These are phyloP conservation scores for Gossypium davidsonii DNA, from an alignment of 441 rosid genomes.

Conservation along the genomic window DNA sequence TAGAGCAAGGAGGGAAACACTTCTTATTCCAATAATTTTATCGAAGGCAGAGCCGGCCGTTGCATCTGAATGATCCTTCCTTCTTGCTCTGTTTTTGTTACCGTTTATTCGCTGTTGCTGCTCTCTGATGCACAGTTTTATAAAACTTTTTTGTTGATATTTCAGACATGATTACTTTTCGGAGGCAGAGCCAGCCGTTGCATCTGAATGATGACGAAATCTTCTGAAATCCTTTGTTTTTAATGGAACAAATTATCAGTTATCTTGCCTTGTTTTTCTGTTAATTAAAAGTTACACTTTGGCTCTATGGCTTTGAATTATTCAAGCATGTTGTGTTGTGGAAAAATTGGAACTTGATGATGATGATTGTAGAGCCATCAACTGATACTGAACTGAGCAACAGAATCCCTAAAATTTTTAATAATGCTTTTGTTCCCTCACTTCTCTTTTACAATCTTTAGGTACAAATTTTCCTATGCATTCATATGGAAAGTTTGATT, in stretches of 20 bases:
- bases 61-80: slow-evolving; percentile 45
- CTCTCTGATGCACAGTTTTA: not conserved
- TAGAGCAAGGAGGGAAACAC: not conserved
- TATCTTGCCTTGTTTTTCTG: not conserved
- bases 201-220: slow-evolving; percentile 47
- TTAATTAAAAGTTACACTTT: not conserved
- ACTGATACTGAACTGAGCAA: not conserved
- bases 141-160: not conserved
- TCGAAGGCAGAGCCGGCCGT: slow-evolving; percentile 44
- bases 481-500: too few relatives aligned
- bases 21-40: not conserved
- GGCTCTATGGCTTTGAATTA: slow-evolving; percentile 6
- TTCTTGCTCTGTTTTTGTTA: not conserved
- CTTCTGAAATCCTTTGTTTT: slow-evolving; percentile 3
- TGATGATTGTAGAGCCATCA: slow-evolving; percentile 1
- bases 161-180: slow-evolving; percentile 67
- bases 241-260: not conserved
- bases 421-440: not conserved
- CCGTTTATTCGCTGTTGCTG: not conserved
- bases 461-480: too few relatives aligned
- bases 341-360: not conserved
- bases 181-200: slow-evolving; percentile 44
- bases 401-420: not conserved
- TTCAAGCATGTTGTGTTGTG: not conserved
- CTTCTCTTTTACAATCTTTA: not conserved